Base-by-base conservation (phyloP, 352 stramenopile genomes). In the Pythium dissimile region DNA sequence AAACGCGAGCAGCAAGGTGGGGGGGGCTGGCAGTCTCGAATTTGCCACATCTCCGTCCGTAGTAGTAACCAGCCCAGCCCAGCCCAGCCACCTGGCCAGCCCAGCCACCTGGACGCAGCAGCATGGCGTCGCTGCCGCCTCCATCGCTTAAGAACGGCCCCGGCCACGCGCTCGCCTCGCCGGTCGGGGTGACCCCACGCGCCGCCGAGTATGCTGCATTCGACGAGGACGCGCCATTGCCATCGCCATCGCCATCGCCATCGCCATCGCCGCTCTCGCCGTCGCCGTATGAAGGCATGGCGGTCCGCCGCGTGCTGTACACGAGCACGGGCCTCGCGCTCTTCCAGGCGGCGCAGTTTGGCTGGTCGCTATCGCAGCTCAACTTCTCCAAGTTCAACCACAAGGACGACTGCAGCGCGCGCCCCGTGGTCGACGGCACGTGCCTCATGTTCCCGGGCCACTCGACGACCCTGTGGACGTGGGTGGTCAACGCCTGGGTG, bases 381-480 rank as follows among this genome's bases (percentile, higher is more conserved):
- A 89, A 89, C 66, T 64, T 84, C 34, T 80, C 68, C 20, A 56
- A 63, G 13, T 88, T 83, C 62, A 71, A 83, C 54, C 59, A 83
- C 62, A 69, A 71, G 21, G 65, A 72, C 13, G 66, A 69, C 28
- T 89, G 80, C 59, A 66, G 69, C 35, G 68, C 62, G 0, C 47
- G 59, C 3, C 72, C 70, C 2, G 63, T 83, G 18, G 45, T 24
- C 2, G 23, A 54, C 8, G 67, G 56, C 28, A 71, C 49, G 13
- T 84, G 74, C 30, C 34, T 70, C 28, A 68, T 68, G 61, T 68
- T 88, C 51, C 71, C 78, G 16, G 73, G 70, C 2, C 79, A 87
- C 54, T 70, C 79, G 1, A 62, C 69, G 11, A 57, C 61, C 8
- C 53, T 87, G 37, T 90, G 80, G 80, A 83, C 67, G 8, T 74